Evolutionary conservation across 2,329 filamentous ascomycete genomes (phyloP).

Genomic region (Xylariales sp.): DNA sequence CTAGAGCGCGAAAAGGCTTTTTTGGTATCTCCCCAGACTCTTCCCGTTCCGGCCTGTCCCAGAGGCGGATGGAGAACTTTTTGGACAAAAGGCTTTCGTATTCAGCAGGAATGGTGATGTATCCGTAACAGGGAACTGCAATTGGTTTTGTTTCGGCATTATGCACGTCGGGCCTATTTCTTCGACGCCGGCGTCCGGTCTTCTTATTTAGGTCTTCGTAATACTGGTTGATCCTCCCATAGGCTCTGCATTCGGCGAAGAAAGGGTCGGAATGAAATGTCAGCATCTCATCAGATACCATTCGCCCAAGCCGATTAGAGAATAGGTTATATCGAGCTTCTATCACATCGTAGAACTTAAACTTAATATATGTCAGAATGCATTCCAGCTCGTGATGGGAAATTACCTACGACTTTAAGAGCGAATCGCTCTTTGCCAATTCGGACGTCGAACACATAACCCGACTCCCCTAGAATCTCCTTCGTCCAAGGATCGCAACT

Average conservation of each 20-base stretch:
- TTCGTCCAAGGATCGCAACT: conserved; percentile 15
- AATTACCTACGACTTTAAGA: conserved; percentile 14
- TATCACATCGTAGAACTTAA: conserved; percentile 16
- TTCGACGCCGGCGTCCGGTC: background rate
- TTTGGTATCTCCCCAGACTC: background rate
- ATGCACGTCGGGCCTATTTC: background rate
- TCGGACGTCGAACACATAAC: conserved; percentile 22
- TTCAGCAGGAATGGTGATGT: conserved; percentile 9
- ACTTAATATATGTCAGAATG: conserved; percentile 9
- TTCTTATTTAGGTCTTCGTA: conserved; percentile 1
- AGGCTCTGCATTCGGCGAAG: conserved; percentile 28
- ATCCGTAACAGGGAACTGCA: conserved; percentile 25
- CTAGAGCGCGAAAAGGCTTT: conserved; percentile 19
- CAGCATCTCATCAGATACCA: conserved; percentile 9
- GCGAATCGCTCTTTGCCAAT: conserved; percentile 19
- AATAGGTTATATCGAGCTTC: conserved; percentile 9
- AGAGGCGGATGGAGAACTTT: conserved; percentile 2
- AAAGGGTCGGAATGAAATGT: conserved; percentile 25
- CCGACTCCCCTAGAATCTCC: background rate
- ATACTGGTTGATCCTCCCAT: conserved; percentile 14
- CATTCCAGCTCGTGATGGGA: background rate
- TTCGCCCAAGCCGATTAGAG: background rate
- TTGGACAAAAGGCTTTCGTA: conserved; percentile 6
- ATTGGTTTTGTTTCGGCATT: background rate
- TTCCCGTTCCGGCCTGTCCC: conserved; percentile 14